These are phyloP conservation scores for Plasmodiophora brassicae DNA, from an alignment of 208 protist species.

Conservation along the genomic window DNA sequence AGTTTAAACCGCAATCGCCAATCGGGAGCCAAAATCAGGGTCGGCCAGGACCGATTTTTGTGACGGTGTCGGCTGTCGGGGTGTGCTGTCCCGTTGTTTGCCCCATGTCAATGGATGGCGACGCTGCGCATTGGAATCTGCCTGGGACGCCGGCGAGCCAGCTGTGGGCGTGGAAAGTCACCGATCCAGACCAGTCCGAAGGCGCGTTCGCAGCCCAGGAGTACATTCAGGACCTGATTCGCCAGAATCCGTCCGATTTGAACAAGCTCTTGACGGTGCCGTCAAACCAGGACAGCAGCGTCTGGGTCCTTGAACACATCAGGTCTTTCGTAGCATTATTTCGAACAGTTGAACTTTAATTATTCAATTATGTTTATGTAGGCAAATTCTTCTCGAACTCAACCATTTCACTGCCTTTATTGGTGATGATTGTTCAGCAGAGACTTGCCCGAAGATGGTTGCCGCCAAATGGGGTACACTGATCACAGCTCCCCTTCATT, in stretches of 20 bases:
- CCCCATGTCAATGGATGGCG: no score
- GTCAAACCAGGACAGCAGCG: background rate
- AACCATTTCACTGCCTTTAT: background rate
- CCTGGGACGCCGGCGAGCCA: background rate
- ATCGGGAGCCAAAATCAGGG: no score
- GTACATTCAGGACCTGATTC: background rate
- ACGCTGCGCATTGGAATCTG: background rate
- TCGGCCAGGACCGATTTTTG: no score
- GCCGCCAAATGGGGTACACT: background rate
- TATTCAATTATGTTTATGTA: background rate
- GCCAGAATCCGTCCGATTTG: background rate
- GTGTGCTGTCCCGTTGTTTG: no score
- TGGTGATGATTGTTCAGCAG: background rate
- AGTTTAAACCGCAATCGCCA: no score
- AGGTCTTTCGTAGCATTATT: background rate
- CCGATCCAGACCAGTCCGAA: background rate
- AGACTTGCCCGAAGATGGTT: background rate
- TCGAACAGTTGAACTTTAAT: background rate
- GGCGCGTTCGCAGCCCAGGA: background rate
- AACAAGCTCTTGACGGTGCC: background rate
- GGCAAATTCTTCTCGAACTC: background rate
- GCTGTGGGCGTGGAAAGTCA: background rate
- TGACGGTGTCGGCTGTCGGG: no score
- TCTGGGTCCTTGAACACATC: background rate
- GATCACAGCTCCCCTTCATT: background rate